Base-by-base conservation (phyloP, 768 basidiomycete genomes). In the Daedalea quercina region DNA sequence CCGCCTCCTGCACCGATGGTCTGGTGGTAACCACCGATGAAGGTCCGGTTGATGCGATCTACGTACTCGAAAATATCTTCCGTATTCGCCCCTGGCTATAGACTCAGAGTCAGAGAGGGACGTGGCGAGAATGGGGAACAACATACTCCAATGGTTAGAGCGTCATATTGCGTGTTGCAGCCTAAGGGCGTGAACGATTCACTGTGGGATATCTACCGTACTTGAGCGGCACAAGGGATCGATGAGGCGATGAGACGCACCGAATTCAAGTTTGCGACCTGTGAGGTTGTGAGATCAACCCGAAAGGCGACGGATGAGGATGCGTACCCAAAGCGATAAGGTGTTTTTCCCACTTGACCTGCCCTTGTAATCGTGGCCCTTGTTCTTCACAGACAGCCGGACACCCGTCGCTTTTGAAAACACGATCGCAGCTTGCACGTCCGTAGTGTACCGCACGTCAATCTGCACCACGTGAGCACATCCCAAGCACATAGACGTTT, bases 1-100 rank as follows among this genome's bases (percentile, higher is more conserved):
- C 75, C 74, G 0, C 73, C 73, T 3, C 63, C 63, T 42, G 67
- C 62, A 6, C 71, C 74, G 22, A 75, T 65, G 11, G 69, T 68
- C 55, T 65, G 56, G 46, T 63, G 54, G 50, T 67, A 67, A 12
- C 70, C 72, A 31, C 67, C 70, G 28, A 71, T 58, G 23, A 67
- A 53, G 0, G 72, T 74, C 13, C 70, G 61, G 51, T 71, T 70
- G 26, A 70, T 54, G 31, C 41, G 45, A 35, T 73, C 71, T 2
- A 70, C 71, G 52, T 68, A 73, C 22, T 57, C 59, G 53, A 71
- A 71, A 1, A 67, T 55, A 22, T 69, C 60, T 35, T 65, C 58
- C 25, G 59, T 67, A 9, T 56, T 48, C 9, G 63, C 65, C 19
- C 70, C 72, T 1, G 72, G 62, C 69, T 72, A 40, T 31, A 4